Evolutionary conservation across 306 rosid species (phyloP).

Genomic region (Lathyrus sativus): DNA sequence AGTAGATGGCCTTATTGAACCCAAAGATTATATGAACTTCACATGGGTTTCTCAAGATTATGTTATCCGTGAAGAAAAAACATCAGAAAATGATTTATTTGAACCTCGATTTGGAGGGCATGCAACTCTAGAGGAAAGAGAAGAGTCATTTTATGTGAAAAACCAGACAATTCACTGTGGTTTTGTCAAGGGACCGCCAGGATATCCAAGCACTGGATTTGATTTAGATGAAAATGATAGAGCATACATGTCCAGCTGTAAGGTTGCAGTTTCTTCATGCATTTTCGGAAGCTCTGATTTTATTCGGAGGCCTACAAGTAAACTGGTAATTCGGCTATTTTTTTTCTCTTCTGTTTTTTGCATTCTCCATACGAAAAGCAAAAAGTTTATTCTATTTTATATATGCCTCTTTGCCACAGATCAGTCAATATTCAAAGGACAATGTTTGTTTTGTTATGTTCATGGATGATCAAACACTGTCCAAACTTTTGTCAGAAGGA

Average conservation of each 20-base stretch:
- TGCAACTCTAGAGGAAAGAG: constrained; percentile 75
- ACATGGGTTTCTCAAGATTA: constrained; percentile 65
- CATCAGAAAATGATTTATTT: constrained; percentile 36
- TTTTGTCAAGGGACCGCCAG: constrained; percentile 64
- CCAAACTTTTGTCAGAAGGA: constrained; percentile 74
- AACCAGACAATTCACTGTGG: constrained; percentile 87
- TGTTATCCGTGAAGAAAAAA: constrained; percentile 56
- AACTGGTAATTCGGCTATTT: constrained; percentile 53
- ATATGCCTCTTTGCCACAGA: constrained; percentile 57
- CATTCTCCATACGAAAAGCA: constrained; percentile 1
- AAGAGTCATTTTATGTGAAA: constrained; percentile 66
- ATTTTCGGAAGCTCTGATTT: constrained; percentile 95
- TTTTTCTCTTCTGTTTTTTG: constrained; percentile 19
- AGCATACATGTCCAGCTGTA: constrained; percentile 69
- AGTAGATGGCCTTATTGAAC: constrained; percentile 66
- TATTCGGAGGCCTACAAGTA: constrained; percentile 87
- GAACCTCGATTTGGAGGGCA: constrained; percentile 88
- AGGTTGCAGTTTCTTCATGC: constrained; percentile 89
- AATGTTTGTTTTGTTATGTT: constrained; percentile 90
- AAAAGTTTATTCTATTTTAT: constrained; percentile 7
- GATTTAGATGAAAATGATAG: constrained; percentile 71
- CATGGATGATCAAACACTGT: constrained; percentile 73
- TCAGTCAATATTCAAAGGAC: constrained; percentile 81
- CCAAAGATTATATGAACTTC: constrained; percentile 53
- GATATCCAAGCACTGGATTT: constrained; percentile 74